phyloP scores from a whole-genome alignment of 306 rosid species.

The Canavalia ensiformis region DNA sequence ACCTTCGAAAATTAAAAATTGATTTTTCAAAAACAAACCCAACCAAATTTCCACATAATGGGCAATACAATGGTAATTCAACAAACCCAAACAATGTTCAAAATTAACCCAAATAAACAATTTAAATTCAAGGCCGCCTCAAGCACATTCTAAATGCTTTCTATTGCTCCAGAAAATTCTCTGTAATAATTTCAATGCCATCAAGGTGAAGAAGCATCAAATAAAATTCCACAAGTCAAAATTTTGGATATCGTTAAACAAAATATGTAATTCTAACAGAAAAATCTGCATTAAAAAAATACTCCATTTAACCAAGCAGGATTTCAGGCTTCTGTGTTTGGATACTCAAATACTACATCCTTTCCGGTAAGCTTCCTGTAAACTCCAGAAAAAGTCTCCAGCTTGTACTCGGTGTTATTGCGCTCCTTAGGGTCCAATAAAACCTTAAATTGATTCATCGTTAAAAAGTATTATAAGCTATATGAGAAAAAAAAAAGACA shows the following conservation, averaged over 20 bases:
- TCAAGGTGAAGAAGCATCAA: conserved; percentile 25
- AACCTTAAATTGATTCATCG: conserved; percentile 45
- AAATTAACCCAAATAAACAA: conserved; percentile 2
- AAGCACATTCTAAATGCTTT: neutral
- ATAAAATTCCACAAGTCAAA: conserved; percentile 36
- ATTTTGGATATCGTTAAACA: conserved; percentile 26
- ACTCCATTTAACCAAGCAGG: neutral
- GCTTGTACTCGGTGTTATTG: conserved; percentile 73
- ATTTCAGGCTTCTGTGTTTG: conserved; percentile 57
- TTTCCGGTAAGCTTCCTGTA: conserved; percentile 70
- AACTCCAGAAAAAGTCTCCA: conserved; percentile 69
- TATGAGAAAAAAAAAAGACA: neutral
- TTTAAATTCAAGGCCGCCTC: neutral
- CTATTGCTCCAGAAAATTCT: neutral
- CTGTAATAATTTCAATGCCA: neutral
- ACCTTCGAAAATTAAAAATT: neutral
- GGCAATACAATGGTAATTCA: neutral
- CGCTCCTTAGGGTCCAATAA: conserved; percentile 74
- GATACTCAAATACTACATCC: conserved; percentile 69
- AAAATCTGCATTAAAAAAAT: neutral
- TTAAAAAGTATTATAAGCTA: neutral
- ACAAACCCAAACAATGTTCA: neutral
- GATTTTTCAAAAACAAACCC: neutral
- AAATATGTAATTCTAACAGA: neutral
- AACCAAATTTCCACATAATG: neutral